phyloP scores from a whole-genome alignment of 495 filamentous ascomycete species.

The Penicillium flavigenum region DNA sequence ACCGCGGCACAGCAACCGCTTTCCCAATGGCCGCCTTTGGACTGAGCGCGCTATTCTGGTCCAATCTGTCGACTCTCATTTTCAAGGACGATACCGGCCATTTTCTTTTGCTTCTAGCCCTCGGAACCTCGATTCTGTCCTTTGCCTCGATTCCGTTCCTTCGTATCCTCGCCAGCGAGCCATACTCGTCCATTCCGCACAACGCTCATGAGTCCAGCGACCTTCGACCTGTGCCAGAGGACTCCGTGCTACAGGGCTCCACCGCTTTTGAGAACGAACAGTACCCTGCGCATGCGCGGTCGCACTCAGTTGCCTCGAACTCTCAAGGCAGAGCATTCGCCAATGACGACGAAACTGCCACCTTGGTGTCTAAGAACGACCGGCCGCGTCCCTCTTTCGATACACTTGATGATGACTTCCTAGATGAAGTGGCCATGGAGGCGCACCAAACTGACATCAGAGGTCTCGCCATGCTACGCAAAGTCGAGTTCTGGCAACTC shows the following conservation, averaged over 20 bases:
- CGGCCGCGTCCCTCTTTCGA: constrained; percentile 28
- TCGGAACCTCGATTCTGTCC: constrained; percentile 74
- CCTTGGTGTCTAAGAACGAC: constrained; percentile 68
- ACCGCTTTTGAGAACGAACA: constrained; percentile 33
- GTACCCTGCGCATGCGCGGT: constrained; percentile 32
- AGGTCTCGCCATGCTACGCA: constrained; percentile 72
- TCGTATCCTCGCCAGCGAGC: constrained; percentile 60
- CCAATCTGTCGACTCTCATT: constrained; percentile 67
- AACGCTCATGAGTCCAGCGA: constrained; percentile 50
- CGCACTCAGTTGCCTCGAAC: constrained; percentile 41
- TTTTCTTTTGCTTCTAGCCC: constrained; percentile 76
- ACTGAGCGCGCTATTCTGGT: constrained; percentile 95
- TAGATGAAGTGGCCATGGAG: constrained; percentile 43
- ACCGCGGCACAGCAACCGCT: constrained; percentile 90
- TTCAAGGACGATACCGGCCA: constrained; percentile 81
- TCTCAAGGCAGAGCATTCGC: constrained; percentile 32
- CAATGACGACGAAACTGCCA: constrained; percentile 71
- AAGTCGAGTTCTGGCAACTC: constrained; percentile 84
- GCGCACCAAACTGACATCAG: constrained; percentile 84
- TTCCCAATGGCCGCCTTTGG: constrained; percentile 92
- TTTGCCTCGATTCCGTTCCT: constrained; percentile 80
- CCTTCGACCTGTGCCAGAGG: constrained; percentile 46
- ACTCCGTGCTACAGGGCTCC: constrained; percentile 66
- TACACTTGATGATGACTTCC: constrained; percentile 40
- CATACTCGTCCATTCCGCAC: constrained; percentile 65